Base-by-base conservation (phyloP, 495 filamentous ascomycete genomes). In the Hypomontagnella monticulosa region DNA sequence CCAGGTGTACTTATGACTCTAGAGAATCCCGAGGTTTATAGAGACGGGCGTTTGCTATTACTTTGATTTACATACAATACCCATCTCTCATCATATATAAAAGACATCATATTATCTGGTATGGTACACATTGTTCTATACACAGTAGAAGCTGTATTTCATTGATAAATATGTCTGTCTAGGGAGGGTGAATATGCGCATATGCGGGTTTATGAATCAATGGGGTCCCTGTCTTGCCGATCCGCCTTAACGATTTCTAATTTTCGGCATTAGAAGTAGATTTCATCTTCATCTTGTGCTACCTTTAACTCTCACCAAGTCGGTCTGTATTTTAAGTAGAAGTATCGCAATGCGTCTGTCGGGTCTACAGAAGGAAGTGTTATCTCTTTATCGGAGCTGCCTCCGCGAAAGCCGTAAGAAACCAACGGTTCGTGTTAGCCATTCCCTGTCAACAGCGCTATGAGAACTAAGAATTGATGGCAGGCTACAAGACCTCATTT, bases 281-380 rank as follows among this genome's bases (percentile, higher is more conserved):
- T n/a, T n/a, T n/a, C n/a, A n/a, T 27, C 23, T 27, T 6, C 23
- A 27, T 27, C 23, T 6, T 27, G 23, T 27, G 23, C 23, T 27
- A 27, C 23, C 23, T 6, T 27, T 27, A 3, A 3, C 23, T 6
- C 23, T 27, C 23, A 6, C 6, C 23, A 27, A 27, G 6, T 27
- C 23, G 23, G 23, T 27, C 6, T 6, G 6, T 27, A 27, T 27
- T 27, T 2, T 27, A 27, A 6, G 23, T 2, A 27, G 23, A 27
- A 3, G 6, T 40, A 48, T 58, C 56, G 66, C 46, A 44, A 85
- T 84, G 81, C 84, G 87, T 71, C 82, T 91, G 15, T 96, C 94
- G 7, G 96, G 96, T 34, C 82, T 98, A n/a, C 96, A 99, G 71
- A 88, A 87, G 72, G 91, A 96, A 55, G 93, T 99, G 6, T 75